Percentiles rank a stretch among this genome's conserved stretches.
Evolutionary conservation across 1,139 yeast species (phyloP).

Genomic region (Candida tropicalis): DNA sequence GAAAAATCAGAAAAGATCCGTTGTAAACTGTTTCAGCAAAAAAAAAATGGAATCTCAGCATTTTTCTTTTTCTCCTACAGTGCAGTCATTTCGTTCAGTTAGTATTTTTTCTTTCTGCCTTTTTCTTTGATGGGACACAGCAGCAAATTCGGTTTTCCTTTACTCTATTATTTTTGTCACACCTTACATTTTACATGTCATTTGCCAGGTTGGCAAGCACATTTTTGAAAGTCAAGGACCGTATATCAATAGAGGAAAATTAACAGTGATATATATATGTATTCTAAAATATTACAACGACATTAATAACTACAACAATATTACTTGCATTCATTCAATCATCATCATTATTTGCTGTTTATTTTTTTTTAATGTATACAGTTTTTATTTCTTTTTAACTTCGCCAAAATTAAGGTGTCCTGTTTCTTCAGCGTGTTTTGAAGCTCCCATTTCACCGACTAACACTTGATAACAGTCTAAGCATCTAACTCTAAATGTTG

Average conservation of each 20-base stretch:
- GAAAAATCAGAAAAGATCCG: neutral
- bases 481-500: constrained; percentile 61
- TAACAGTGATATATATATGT: too few relatives aligned
- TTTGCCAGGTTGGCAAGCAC: too few relatives aligned
- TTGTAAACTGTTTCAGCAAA: neutral
- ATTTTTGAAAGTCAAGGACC: too few relatives aligned
- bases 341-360: neutral
- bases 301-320: too few relatives aligned
- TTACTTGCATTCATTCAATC: neutral
- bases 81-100: neutral
- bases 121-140: neutral
- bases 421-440: constrained; percentile 64
- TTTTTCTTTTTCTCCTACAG: neutral
- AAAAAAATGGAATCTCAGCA: constrained; percentile 2
- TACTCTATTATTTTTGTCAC: too few relatives aligned
- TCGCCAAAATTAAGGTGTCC: constrained; percentile 73
- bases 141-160: neutral
- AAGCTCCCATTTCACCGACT: constrained; percentile 69
- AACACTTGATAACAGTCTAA: constrained; percentile 54
- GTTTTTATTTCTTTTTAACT: constrained; percentile 25
- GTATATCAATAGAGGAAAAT: too few relatives aligned
- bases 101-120: too few relatives aligned
- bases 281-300: too few relatives aligned
- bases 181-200: too few relatives aligned
- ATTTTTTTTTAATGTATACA: neutral